These are phyloP conservation scores for Sordariomycetes sp. DNA, from an alignment of 2,329 filamentous ascomycete genomes.

Conservation along the genomic window DNA sequence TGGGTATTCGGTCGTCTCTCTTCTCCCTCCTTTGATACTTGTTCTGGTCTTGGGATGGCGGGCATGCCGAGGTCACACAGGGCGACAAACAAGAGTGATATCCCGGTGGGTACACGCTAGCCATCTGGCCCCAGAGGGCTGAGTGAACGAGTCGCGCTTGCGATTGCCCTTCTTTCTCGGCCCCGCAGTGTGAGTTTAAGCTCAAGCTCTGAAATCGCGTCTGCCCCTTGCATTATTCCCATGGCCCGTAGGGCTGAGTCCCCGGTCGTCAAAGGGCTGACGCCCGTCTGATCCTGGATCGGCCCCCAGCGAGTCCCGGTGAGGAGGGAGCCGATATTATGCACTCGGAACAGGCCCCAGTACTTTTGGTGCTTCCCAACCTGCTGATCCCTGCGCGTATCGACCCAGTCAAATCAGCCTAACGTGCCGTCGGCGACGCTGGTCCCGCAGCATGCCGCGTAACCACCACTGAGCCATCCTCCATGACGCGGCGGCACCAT, in stretches of 20 bases:
- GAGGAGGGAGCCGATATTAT: neutral
- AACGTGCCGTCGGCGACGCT: neutral
- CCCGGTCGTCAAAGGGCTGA: neutral
- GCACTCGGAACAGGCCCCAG: too few species aligned
- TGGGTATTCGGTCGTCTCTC: neutral
- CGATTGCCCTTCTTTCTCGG: neutral
- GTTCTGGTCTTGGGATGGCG: neutral
- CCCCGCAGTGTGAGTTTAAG: neutral
- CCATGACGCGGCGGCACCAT: neutral
- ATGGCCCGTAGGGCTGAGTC: neutral
- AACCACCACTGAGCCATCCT: neutral
- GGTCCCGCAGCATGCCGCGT: neutral
- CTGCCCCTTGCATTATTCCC: neutral
- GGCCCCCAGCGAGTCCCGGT: neutral
- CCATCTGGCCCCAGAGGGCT: neutral
- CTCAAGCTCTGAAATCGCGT: neutral
- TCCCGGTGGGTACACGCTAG: neutral
- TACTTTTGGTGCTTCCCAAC: too few species aligned
- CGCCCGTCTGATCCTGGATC: neutral
- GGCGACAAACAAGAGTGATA: neutral
- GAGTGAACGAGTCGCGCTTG: neutral
- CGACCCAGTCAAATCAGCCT: neutral
- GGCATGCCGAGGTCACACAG: neutral
- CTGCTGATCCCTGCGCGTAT: too few species aligned
- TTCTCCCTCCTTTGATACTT: neutral